Conservation (phyloP, 768 basidiomycete species). For the Russula olivacea region DNA sequence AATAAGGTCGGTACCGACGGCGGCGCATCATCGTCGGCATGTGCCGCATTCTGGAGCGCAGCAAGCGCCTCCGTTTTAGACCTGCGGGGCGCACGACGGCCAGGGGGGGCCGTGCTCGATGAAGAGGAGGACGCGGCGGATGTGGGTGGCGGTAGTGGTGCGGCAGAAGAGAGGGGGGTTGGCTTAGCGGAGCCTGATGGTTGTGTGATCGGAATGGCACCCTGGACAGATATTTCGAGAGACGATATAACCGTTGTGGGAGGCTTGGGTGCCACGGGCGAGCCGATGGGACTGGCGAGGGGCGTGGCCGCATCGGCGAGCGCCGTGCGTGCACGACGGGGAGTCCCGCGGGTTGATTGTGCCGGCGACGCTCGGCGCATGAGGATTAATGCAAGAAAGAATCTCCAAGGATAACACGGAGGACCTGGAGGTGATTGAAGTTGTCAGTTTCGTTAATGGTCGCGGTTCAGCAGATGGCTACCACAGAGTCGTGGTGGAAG, state of each 20-base stretch:
- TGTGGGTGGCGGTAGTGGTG: neutral
- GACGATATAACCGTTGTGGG: constrained; percentile 53
- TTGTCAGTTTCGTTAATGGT: constrained; percentile 6
- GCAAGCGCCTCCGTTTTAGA: constrained; percentile 85
- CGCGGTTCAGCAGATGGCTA: constrained; percentile 6
- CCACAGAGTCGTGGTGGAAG: constrained; percentile 21
- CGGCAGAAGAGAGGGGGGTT: constrained; percentile 1
- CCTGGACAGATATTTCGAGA: constrained; percentile 72
- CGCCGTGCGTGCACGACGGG: constrained; percentile 23
- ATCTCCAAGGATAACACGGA: neutral
- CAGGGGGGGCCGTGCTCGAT: constrained; percentile 2
- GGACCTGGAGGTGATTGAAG: neutral
- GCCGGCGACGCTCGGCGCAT: constrained; percentile 24
- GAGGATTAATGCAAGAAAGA: constrained; percentile 1
- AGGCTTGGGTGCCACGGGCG: constrained; percentile 36
- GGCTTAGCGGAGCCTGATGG: constrained; percentile 36
- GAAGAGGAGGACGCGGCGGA: constrained; percentile 12
- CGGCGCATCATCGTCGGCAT: constrained; percentile 51
- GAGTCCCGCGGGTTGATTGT: constrained; percentile 24
- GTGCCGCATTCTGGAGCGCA: constrained; percentile 64
- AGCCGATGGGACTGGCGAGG: constrained; percentile 16
- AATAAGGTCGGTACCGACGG: constrained; percentile 39
- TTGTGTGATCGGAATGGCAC: constrained; percentile 51
- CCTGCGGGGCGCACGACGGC: constrained; percentile 74
- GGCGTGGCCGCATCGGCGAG: constrained; percentile 22